Conservation (phyloP, 441 rosid genomes). For the Capsella rubella region DNA sequence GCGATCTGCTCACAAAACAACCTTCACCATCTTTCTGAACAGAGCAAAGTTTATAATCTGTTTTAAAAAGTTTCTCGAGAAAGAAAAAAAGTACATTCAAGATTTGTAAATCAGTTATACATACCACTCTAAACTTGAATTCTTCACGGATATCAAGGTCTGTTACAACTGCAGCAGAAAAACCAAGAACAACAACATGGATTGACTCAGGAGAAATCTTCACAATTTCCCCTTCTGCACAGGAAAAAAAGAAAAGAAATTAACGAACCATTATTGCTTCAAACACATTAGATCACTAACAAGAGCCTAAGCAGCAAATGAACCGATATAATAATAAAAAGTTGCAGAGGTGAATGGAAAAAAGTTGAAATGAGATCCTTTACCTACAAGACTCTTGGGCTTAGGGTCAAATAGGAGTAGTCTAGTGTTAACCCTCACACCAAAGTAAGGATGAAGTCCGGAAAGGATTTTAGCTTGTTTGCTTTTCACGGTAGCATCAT, state of each 20-base stretch:
- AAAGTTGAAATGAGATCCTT: conserved; percentile 11
- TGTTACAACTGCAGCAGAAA: conserved; percentile 72
- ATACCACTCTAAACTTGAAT: conserved; percentile 66
- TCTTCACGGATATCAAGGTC: conserved; percentile 75
- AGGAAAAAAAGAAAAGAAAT: not conserved
- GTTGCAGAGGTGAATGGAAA: not conserved
- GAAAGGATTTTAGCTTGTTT: conserved; percentile 65
- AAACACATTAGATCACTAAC: conserved; percentile 7
- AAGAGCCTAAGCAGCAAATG: not conserved
- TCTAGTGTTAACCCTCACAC: conserved; percentile 63
- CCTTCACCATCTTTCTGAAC: conserved; percentile 64
- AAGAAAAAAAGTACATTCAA: not conserved
- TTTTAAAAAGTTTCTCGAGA: not conserved
- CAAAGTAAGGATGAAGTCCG: conserved; percentile 69
- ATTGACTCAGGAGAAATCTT: conserved; percentile 74
- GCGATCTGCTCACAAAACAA: conserved; percentile 58
- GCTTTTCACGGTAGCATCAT: conserved; percentile 54
- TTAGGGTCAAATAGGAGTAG: conserved; percentile 77
- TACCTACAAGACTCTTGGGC: conserved; percentile 77
- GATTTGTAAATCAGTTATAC: conserved; percentile 27
- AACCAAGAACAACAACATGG: conserved; percentile 81
- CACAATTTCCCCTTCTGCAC: conserved; percentile 79
- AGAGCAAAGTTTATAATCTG: not conserved
- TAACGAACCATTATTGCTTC: not conserved
- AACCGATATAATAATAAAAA: no score